A percentile compares a stretch with the other conserved stretches of the same genome.
Evolutionary conservation across 1,284 basidiomycete species (phyloP).

Genomic region (Schizophyllum amplum): DNA sequence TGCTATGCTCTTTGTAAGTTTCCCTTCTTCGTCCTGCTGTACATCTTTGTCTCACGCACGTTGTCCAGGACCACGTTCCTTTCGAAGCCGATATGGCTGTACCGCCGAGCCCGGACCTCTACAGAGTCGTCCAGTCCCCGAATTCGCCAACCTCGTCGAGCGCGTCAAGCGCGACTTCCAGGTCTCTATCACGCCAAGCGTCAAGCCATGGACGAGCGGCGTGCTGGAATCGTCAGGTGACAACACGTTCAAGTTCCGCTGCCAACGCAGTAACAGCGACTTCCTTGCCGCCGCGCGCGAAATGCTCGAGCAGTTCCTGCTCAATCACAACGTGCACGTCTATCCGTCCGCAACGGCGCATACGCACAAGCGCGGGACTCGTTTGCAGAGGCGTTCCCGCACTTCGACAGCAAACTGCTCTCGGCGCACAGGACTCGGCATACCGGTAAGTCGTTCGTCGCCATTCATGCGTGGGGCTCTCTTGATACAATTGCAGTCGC

Average conservation of each 20-base stretch:
- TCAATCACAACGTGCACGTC: conserved; percentile 75
- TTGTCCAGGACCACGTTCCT: conserved; percentile 89
- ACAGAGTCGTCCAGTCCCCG: conserved; percentile 68
- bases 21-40: neutral
- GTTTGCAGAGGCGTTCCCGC: conserved; percentile 91
- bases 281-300: conserved; percentile 86
- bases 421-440: conserved; percentile 54
- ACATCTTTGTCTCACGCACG: conserved; percentile 2
- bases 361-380: conserved; percentile 83
- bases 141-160: conserved; percentile 80
- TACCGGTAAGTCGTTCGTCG: conserved; percentile 31
- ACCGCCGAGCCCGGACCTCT: conserved; percentile 76
- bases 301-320: conserved; percentile 87
- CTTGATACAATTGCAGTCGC: conserved; percentile 6
- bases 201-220: conserved; percentile 36
- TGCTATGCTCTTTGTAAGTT: conserved; percentile 83
- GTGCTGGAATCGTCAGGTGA: conserved; percentile 42
- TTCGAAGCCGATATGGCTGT: conserved; percentile 95
- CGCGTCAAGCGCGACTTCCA: conserved; percentile 91
- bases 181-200: conserved; percentile 77
- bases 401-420: conserved; percentile 93
- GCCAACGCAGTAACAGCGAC: conserved; percentile 91
- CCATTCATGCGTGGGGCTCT: neutral
- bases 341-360: conserved; percentile 68
- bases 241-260: conserved; percentile 92